Base-by-base conservation (phyloP, 768 basidiomycete species). In the Kwoniella shandongensis region DNA sequence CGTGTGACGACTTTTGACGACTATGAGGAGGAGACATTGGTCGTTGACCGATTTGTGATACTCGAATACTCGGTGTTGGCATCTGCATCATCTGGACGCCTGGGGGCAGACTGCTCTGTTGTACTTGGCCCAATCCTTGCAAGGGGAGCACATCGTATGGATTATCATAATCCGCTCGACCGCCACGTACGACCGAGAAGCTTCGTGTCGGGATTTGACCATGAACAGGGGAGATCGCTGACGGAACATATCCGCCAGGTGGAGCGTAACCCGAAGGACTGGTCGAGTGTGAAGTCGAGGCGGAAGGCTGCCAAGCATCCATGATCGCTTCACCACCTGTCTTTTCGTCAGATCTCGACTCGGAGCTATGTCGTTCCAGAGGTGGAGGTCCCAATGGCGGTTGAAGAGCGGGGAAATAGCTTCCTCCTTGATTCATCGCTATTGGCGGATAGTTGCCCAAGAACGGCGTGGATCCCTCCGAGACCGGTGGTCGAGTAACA, bases 101-200 rank as follows among this genome's bases (percentile, higher is more conserved):
- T 17, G 42, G n/a, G 27, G 49, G 8, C 8, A 29, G 20, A 20
- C 12, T 25, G 32, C 32, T 13, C 6, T 32, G 13, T 32, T 13
- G 7, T 32, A 13, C 6, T 6, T 6, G 32, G 13, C 32, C 13
- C 32, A 32, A 36, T 10, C 25, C 52, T 2, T 57, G 39, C 23
- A 38, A 54, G 23, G 47, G 36, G 26, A 59, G 44, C 5, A 58
- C 55, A 0, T 89, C 86, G 73, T 92, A 96, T 0, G 92, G 92
- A 8, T 86, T 79, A 53, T 91, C 87, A 47, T 86, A 88, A 66
- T 91, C 86, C 1, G 93, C 88, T 38, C 86, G 81, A 27, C 93
- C 92, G 12, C 93, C 93, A 13, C 88, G 87, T 1, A 97, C 83
- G 45, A 91, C 82, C 4, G 89, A 84, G 78, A 97, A 96, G 2